These are phyloP conservation scores for Monosporascus sp. DNA, from an alignment of 2,329 filamentous ascomycete species.

Conservation along the genomic window DNA sequence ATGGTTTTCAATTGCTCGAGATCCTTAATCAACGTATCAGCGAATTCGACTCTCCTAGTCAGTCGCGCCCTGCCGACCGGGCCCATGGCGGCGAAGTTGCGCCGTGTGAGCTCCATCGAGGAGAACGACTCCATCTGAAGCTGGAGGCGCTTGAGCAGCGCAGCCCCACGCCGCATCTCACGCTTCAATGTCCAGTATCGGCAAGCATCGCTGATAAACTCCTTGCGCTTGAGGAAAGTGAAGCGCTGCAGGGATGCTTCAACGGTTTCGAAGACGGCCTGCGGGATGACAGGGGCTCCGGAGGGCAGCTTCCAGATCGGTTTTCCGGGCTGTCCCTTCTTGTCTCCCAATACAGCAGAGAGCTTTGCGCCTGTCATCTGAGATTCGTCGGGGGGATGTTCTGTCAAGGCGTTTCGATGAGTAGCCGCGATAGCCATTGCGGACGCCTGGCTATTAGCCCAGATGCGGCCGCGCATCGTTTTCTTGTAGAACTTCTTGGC, in stretches of 20 bases:
- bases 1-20: constrained; percentile 70
- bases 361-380: constrained; percentile 81
- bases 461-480: constrained; percentile 82
- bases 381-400: constrained; percentile 73
- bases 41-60: constrained; percentile 81
- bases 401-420: constrained; percentile 56
- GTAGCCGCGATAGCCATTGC: constrained; percentile 76
- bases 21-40: constrained; percentile 67
- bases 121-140: constrained; percentile 94
- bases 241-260: constrained; percentile 80
- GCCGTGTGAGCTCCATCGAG: constrained; percentile 92
- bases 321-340: constrained; percentile 64
- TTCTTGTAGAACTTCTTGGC: constrained; percentile 86
- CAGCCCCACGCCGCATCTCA: constrained; percentile 84
- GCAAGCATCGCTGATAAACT: constrained; percentile 88
- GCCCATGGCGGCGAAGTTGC: constrained; percentile 95
- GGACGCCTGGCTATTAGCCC: constrained; percentile 84
- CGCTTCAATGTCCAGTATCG: constrained; percentile 98
- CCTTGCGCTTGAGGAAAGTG: constrained; percentile 74
- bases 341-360: constrained; percentile 66
- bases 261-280: constrained; percentile 80
- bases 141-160: constrained; percentile 86
- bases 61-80: constrained; percentile 73
- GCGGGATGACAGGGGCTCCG: constrained; percentile 88
- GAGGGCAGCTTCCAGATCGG: constrained; percentile 88